Evolutionary conservation across 179 eudicot species (phyloP), one percentile per base, ranked within the genome.

Genomic region (Nepenthes alata): DNA sequence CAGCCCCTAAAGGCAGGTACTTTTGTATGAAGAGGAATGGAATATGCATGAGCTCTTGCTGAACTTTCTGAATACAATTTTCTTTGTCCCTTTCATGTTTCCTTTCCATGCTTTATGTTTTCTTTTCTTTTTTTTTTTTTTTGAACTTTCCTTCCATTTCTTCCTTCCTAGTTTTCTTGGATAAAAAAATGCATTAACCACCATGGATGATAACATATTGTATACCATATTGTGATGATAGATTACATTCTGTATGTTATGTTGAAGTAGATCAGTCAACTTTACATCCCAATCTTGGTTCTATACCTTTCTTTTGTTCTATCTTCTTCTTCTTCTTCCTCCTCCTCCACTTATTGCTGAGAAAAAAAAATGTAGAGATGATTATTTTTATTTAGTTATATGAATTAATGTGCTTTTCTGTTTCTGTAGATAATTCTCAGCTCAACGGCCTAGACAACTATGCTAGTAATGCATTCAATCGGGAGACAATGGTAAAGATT

Each of bases 371-470:
- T 53, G 11, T 54, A 16, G 16, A 4, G 47, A 49, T 34, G 49
- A 57, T 11, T 38, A 3, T 39, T 44, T 38, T 61, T 34, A 5
- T 39, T 16, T 41, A 16, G 9, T 25, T 11, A 14, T 38, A 53
- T 44, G 39, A 1, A 47, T 35, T 14, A 59, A 13, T 44, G 10
- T 10, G 14, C 44, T 11, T 61, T 55, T 56, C 72, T 58, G n/a
- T 8, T 64, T 64, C 34, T 58, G 61, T 47, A 87, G 95, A 81
- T 75, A 72, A 71, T 76, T 75, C 87, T 59, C 81, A 67, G 55
- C 52, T 60, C 47, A 64, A 74, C 59, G 62, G 57, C 57, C 67
- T 44, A 69, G 84, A 71, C 37, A 62, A 52, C 2, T 82, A 78
- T 62, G 65, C 80, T 57, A 70, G 62, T 62, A 70, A 66, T 60